Evolutionary conservation across 768 basidiomycete genomes (phyloP), one percentile per base, ranked within the genome.

Genomic region (Sporobolomyces roseus): DNA sequence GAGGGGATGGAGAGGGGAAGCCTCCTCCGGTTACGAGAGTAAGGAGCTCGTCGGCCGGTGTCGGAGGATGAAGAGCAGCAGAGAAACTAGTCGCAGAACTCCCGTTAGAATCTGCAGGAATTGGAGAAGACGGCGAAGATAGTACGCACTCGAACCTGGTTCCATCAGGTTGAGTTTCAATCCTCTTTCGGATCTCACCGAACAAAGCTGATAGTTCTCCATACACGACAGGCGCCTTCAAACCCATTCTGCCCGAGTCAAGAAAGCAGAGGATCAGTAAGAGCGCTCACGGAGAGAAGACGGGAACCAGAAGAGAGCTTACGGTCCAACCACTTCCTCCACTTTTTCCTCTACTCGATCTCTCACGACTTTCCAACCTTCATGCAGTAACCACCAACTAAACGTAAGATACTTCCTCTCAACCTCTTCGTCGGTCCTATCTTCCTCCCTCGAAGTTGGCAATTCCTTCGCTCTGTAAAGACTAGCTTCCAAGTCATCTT

Each of bases 381-480:
- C 88, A 76, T 96, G 87, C 63, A 94, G 75, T 14, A 94, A 81
- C 91, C 92, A 94, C 91, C 92, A 97, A 45, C 87, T 89, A 74
- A 93, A 83, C 0, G 89, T 91, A 56, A 96, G 80, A 76, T 86
- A 97, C 75, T 86, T 85, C 67, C 85, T 81, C 78, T 93, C 91
- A 8, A 86, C 85, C 61, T 88, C 88, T 41, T 88, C 87, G 54
- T 56, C 49, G 27, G 38, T 64, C 33, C 53, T 60, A 10, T 87
- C 79, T 27, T 75, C 75, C 25, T 81, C 79, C n/a, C 75, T 76
- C 8, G 79, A 78, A 14, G 76, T 76, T 38, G 63, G 75, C n/a
- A 79, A 74, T 25, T 77, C 74, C 10, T 79, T 76, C n/a, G 59
- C 50, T 7, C 75, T 75, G n/a, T 74, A 66, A 27, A 73, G 50